Base-by-base conservation (phyloP, 768 basidiomycete genomes). In the Tephrocybe sp. region DNA sequence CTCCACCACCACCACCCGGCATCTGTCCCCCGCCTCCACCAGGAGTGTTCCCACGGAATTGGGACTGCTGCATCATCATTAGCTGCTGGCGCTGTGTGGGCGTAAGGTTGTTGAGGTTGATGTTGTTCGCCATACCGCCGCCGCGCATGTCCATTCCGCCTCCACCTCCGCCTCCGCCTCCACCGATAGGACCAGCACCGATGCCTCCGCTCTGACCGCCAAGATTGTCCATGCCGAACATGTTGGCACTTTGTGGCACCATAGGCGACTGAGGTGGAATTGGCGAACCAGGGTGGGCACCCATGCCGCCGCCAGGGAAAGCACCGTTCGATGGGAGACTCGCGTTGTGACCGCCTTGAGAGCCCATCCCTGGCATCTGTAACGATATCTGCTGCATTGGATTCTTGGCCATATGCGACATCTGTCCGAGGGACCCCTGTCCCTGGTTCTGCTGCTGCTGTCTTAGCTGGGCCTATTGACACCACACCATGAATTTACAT, bases 71-170 rank as follows among this genome's bases (percentile, higher is more conserved):
- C 53, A 70, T 65, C 51, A 69, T 58, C 20, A 82, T 48, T 50
- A 82, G 74, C 45, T 70, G 58, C 49, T 70, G 68, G 26, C 78
- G 71, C 56, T 81, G 82, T 25, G 79, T 73, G 8, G 68, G 64
- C 1, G 65, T 62, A 20, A 72, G 57, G 20, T 57, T 64, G 37
- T 65, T 65, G 10, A 61, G 48, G 34, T 61, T 67, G 56, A 71
- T 59, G 15, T 58, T 62, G 25, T 61, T 64, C 32, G 57, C 67
- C 10, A 54, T 14, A 5, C 5, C 5, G 11, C 28, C 28, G 20
- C 50, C 45, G 5, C 51, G 51, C 50, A 53, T 61, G 50, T 51
- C 52, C 52, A 58, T 60, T 24, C 57, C 58, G 32, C 51, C 56
- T 23, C 58, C 66, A 17, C 64, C 62, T n/a, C 54, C 56, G 9